Evolutionary conservation across 1,284 basidiomycete genomes (phyloP), one percentile per base, ranked within the genome.

Genomic region (Trametes hirsuta): DNA sequence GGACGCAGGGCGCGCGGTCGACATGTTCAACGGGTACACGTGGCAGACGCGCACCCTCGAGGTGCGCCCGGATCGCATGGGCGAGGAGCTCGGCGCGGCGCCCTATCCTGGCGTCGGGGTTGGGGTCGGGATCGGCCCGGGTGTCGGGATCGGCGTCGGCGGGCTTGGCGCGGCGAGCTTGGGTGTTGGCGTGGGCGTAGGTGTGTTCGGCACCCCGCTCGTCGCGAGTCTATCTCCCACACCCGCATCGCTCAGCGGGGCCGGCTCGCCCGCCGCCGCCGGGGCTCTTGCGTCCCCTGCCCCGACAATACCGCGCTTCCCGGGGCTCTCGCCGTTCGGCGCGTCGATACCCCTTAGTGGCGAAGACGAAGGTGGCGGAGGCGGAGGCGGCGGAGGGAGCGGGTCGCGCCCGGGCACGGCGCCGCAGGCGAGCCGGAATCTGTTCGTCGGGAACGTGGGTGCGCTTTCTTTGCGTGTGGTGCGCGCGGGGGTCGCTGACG

Each of bases 1-100:
- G 72, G 96, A 98, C 71, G 96, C 95, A 1, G 91, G 91, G 3
- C 82, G 93, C 42, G 94, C 94, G 0, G 90, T 95, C 42, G 91
- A 93, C 63, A 88, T 94, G 82, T 95, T 95, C 75, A 93, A 95
- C 70, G 93, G 94, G 6, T 95, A 92, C 73, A 88, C 86, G 36
- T 97, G 94, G 94, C 94, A 96, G 75, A 93, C 91, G 3, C 81
- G 94, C n/a, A 84, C 91, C 25, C 84, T 96, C 24, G 94, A 97
- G 75, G 94, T 97, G 34, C 83, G 94, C 21, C 89, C 90, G 9
- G 94, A 97, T 75, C 84, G 93, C 30, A 79, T 95, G 58, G 83
- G 84, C 47, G 79, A 75, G 66, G 86, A 81, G 68, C 79, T 75
- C 69, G 82, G 76, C 63, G 75, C 55, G 71, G 72, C 69, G 21